phyloP scores from a whole-genome alignment of 352 stramenopile genomes.

The Phytophthora foliorum region DNA sequence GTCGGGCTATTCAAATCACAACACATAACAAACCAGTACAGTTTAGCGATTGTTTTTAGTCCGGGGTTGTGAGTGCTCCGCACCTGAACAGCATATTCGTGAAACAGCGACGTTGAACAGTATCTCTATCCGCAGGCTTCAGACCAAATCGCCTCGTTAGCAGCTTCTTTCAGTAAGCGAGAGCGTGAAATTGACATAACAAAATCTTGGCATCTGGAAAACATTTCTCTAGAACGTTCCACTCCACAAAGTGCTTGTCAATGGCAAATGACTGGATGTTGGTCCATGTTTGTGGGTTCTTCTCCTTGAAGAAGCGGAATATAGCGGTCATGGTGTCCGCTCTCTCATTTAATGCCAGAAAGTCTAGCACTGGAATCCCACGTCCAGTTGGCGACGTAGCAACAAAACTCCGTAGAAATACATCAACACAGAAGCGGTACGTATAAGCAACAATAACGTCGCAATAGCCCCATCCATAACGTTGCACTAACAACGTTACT shows the following conservation, averaged over 20 bases:
- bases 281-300: not conserved
- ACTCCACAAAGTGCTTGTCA: constrained; percentile 35
- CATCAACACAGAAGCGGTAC: no score
- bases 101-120: no score
- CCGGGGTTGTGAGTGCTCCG: no score
- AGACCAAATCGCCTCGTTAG: no score
- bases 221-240: constrained; percentile 13
- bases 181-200: constrained; percentile 1
- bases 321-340: not conserved
- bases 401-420: not conserved
- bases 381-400: not conserved
- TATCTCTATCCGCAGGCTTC: no score
- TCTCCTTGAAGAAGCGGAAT: not conserved
- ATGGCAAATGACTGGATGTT: constrained; percentile 2
- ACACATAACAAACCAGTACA: no score
- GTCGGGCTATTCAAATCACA: no score
- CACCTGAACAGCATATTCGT: no score
- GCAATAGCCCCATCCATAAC: no score
- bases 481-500: no score
- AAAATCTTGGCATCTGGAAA: constrained; percentile 20
- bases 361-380: not conserved
- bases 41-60: no score
- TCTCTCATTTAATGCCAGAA: not conserved
- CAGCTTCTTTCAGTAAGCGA: constrained; percentile 28
- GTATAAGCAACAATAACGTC: no score